phyloP scores from a whole-genome alignment of 352 stramenopile genomes.

The Phytophthora multivora region DNA sequence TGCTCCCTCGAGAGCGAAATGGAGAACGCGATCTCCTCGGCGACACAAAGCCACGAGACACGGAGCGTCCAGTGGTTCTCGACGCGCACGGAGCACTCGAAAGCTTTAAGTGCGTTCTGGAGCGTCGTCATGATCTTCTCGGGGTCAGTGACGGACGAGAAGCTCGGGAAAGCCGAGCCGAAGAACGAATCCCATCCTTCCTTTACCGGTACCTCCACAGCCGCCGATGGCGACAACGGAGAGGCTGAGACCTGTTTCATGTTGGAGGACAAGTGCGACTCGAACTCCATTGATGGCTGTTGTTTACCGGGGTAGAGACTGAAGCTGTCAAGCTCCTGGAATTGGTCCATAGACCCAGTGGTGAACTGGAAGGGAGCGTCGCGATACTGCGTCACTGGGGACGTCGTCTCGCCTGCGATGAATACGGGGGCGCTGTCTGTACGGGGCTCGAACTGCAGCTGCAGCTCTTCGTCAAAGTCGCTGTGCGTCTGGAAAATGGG shows the following conservation, averaged over 20 bases:
- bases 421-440: constrained; percentile 2
- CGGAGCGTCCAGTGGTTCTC: constrained; percentile 49
- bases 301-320: constrained; percentile 18
- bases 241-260: constrained; percentile 31
- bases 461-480: constrained; percentile 37
- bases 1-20: constrained; percentile 54
- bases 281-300: constrained; percentile 5
- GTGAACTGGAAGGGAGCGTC: constrained; percentile 57
- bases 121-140: constrained; percentile 60
- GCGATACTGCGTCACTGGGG: constrained; percentile 41
- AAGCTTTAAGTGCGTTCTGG: constrained; percentile 41
- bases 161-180: constrained; percentile 55
- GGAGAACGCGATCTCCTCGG: constrained; percentile 66
- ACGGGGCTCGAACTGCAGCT: constrained; percentile 31
- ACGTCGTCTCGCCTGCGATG: constrained; percentile 18
- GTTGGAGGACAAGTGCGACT: constrained; percentile 1
- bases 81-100: constrained; percentile 48
- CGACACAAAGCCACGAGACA: constrained; percentile 65
- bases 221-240: constrained; percentile 54
- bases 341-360: constrained; percentile 17
- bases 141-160: constrained; percentile 46
- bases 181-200: constrained; percentile 45
- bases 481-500: constrained; percentile 25
- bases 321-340: constrained; percentile 28
- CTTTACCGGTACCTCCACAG: constrained; percentile 62